Percentiles rank a stretch among this genome's conserved stretches.
These are phyloP conservation scores for Jacaranda mimosifolia DNA, from an alignment of 257 asterid species.

Conservation along the genomic window DNA sequence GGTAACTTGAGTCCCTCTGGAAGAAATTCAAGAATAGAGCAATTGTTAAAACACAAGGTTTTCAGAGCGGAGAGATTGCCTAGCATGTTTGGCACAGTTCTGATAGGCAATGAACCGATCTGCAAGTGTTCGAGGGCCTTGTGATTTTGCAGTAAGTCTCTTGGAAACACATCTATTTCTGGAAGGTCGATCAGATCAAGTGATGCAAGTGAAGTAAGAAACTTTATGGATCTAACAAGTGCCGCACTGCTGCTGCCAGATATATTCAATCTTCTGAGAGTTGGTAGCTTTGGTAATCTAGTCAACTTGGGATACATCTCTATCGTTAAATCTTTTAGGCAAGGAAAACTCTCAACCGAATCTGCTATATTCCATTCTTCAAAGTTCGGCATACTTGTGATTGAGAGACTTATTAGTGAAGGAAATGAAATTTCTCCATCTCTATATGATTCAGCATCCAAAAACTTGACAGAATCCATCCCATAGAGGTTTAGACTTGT, in stretches of 20 bases:
- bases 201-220: conserved; percentile 29
- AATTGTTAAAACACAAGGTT: neutral
- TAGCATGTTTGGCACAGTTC: conserved; percentile 21
- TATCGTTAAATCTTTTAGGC: neutral
- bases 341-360: conserved; percentile 26
- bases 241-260: neutral
- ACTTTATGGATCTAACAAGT: neutral
- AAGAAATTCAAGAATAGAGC: conserved; percentile 17
- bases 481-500: neutral
- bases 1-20: neutral
- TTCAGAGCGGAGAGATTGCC: conserved; percentile 2
- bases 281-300: neutral
- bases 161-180: conserved; percentile 19
- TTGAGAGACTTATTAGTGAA: neutral
- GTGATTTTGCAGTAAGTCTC: conserved; percentile 22
- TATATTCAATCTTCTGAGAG: neutral
- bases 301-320: neutral
- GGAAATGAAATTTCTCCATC: conserved; percentile 31
- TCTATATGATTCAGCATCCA: conserved; percentile 32
- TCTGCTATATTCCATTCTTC: conserved; percentile 33
- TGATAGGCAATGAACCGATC: neutral
- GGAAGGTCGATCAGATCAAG: neutral
- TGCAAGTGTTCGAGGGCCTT: conserved; percentile 5
- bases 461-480: conserved; percentile 25
- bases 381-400: neutral